These are phyloP conservation scores for Sclerotinia spermophila DNA, from an alignment of 2,329 filamentous ascomycete species.

Conservation along the genomic window DNA sequence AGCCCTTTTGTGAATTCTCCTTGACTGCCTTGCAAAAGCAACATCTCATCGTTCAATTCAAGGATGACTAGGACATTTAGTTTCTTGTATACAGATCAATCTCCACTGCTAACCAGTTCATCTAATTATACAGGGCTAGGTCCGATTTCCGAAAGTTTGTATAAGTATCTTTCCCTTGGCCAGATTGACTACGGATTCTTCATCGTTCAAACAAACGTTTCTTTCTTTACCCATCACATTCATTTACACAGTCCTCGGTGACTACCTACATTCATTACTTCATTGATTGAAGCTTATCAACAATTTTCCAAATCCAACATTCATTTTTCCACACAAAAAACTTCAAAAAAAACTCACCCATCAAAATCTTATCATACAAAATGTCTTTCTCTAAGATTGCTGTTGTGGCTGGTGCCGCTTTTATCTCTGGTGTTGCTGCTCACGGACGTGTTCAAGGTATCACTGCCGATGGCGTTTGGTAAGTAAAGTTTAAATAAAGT, in stretches of 20 bases:
- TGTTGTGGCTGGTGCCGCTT: constrained; percentile 14
- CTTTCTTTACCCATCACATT: constrained; percentile 17
- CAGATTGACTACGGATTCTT: not conserved
- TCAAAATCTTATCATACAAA: constrained; percentile 1
- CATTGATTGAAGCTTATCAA: constrained; percentile 18
- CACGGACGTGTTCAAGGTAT: constrained; percentile 12
- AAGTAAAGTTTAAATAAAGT: not conserved
- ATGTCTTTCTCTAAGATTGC: constrained; percentile 19
- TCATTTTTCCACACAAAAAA: not conserved
- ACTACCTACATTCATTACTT: constrained; percentile 17
- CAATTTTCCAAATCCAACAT: not conserved
- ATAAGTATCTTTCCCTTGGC: constrained; percentile 15
- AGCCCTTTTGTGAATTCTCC: not conserved
- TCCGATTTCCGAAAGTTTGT: not conserved
- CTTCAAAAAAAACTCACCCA: not conserved
- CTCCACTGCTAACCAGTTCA: constrained; percentile 1
- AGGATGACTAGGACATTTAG: not conserved
- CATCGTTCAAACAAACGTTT: constrained; percentile 14
- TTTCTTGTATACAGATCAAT: not conserved
- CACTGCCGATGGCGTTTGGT: constrained; percentile 15
- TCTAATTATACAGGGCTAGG: not conserved
- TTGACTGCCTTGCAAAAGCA: not conserved
- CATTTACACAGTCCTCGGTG: constrained; percentile 17
- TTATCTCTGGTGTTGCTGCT: constrained; percentile 13
- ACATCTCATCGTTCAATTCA: not conserved